Evolutionary conservation across 345 rosid species (phyloP), one percentile per base, ranked within the genome.

Genomic region (Punica granatum): DNA sequence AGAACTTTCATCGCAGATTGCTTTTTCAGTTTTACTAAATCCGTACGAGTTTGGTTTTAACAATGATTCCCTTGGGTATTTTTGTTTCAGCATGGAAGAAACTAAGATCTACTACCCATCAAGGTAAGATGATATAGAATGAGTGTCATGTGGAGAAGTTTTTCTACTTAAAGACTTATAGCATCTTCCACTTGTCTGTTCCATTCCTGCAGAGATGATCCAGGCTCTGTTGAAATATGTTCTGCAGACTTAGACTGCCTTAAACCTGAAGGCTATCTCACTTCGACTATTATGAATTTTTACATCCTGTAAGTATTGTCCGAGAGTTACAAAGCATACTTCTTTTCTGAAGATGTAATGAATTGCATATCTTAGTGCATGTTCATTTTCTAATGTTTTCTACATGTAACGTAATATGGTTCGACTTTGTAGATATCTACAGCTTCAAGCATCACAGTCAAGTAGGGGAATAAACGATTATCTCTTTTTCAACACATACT

Each of bases 401-500:
- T 28, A 53, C 16, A 54, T 37, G n/a, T 39, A 42, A 39, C 36
- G 64, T 15, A 23, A 31, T 30, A 56, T 75, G 48, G 43, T 67
- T 68, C 56, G 44, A 70, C 62, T 60, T 16, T n/a, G 41, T 80
- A 93, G 98, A 75, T 90, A 82, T 75, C 79, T 90, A 70, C 83
- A 77, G 83, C 82, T 78, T 74, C 88, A 86, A 70, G 76, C 77
- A 60, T 72, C 84, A 64, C 72, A 83, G 63, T 61, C 79, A 41
- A 78, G 80, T 68, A 73, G 82, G 70, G 84, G 80, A 44, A 75
- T 70, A 42, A 64, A 69, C 32, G 86, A 86, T 76, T 87, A 76
- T 74, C 97, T 87, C 73, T 82, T 88, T 72, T 90, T 90, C 73
- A 89, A 85, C 72, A 93, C 96, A 41, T 93, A 84, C 74, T 93